Evolutionary conservation across 345 rosid species (phyloP).

Genomic region (Tarenaya hassleriana): DNA sequence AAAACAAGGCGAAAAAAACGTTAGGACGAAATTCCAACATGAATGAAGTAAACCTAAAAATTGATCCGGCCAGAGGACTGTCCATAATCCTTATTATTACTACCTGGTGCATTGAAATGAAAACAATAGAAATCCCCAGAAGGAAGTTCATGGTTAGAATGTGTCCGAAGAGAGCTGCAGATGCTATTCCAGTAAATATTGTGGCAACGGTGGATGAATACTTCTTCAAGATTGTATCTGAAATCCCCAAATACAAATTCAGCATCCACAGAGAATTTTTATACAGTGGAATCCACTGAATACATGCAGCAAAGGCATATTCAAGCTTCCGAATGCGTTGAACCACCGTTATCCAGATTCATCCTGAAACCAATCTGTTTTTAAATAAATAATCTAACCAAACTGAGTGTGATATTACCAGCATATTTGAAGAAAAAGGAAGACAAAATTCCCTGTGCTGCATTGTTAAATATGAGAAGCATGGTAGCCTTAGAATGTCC

Average conservation of each 20-base stretch:
- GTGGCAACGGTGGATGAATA: slow-evolving; percentile 98
- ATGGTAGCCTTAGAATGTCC: slow-evolving; percentile 95
- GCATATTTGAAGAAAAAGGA: slow-evolving; percentile 98
- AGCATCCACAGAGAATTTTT: slow-evolving; percentile 12
- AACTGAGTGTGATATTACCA: slow-evolving; percentile 36
- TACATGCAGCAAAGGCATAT: slow-evolving; percentile 7
- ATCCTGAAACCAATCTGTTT: slow-evolving; percentile 6
- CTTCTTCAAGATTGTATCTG: slow-evolving; percentile 97
- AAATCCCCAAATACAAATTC: slow-evolving; percentile 27
- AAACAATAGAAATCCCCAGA: slow-evolving; percentile 88
- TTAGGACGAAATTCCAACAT: no score
- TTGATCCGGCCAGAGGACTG: slow-evolving; percentile 8
- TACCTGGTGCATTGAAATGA: slow-evolving; percentile 99
- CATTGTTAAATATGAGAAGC: slow-evolving; percentile 82
- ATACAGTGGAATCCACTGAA: not conserved
- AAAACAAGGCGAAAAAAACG: slow-evolving; percentile 12
- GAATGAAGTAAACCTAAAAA: no score
- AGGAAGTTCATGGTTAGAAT: slow-evolving; percentile 76
- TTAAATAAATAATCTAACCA: slow-evolving; percentile 2
- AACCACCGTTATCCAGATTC: slow-evolving; percentile 5
- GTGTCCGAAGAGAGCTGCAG: slow-evolving; percentile 92
- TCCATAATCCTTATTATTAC: slow-evolving; percentile 26
- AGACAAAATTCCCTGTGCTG: slow-evolving; percentile 92
- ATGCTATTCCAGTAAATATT: slow-evolving; percentile 93
- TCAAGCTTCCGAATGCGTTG: slow-evolving; percentile 11